phyloP scores from a whole-genome alignment of 306 rosid species.

The Acmispon strigosus region DNA sequence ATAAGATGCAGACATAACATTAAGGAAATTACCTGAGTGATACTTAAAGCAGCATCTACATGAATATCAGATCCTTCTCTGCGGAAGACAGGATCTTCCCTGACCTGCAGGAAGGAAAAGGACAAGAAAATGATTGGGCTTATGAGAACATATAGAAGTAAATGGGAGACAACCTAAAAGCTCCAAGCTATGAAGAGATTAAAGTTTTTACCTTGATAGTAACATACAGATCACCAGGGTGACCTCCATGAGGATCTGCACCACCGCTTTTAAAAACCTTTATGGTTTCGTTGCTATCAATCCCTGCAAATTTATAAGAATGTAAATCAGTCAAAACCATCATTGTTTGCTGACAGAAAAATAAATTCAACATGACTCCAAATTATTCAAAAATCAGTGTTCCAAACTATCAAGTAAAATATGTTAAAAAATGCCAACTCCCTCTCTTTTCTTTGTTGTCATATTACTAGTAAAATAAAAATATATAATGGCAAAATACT shows the following conservation, averaged over 20 bases:
- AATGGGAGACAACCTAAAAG: neutral
- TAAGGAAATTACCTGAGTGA: conserved; percentile 58
- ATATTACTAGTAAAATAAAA: neutral
- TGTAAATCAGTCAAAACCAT: neutral
- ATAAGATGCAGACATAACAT: neutral
- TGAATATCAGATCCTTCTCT: conserved; percentile 89
- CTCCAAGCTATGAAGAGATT: neutral
- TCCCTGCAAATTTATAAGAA: conserved; percentile 46
- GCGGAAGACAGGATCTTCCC: conserved; percentile 84
- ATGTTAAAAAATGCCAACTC: neutral
- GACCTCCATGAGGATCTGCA: conserved; percentile 86
- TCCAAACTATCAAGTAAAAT: neutral
- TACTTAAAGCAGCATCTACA: conserved; percentile 73
- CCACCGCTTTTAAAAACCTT: conserved; percentile 70
- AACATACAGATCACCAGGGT: conserved; percentile 79
- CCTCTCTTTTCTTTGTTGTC: neutral
- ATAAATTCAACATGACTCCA: neutral
- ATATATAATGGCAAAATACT: neutral
- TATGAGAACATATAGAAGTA: neutral
- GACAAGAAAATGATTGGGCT: neutral
- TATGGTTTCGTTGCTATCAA: conserved; percentile 58
- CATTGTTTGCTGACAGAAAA: neutral
- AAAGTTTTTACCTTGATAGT: conserved; percentile 45
- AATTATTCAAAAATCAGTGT: neutral
- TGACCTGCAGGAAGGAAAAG: conserved; percentile 38